A percentile compares a stretch with the other conserved stretches of the same genome.
Conservation (phyloP, 345 rosid genomes). For the Mercurialis annua region DNA sequence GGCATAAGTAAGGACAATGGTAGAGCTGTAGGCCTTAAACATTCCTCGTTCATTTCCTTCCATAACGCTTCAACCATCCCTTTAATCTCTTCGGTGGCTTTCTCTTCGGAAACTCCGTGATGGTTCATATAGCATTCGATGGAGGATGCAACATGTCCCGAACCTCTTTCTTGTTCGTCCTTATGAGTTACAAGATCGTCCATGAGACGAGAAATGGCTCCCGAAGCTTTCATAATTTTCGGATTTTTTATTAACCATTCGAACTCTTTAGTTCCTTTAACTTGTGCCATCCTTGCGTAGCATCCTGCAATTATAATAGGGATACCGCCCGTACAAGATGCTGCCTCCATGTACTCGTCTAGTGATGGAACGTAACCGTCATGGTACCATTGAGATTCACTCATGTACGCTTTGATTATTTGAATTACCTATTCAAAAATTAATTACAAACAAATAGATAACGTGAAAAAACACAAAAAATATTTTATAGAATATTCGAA, state of each 20-base stretch:
- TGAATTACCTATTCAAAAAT: too few species aligned
- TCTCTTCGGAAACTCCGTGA: constrained; percentile 1
- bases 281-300: not conserved
- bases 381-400: constrained; percentile 1
- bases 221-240: not conserved
- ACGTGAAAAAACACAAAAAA: too few species aligned
- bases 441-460: too few species aligned
- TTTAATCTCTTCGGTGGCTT: not conserved
- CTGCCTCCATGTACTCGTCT: not conserved
- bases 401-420: not conserved
- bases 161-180: constrained; percentile 10
- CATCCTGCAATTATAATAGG: not conserved
- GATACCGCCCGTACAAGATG: not conserved
- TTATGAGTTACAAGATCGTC: not conserved
- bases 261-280: not conserved
- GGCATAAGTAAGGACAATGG: not conserved
- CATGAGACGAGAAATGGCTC: not conserved
- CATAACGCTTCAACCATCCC: not conserved
- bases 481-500: not conserved
- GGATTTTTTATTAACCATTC: constrained; percentile 10
- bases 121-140: too few species aligned
- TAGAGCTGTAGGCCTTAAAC: constrained; percentile 5
- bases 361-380: not conserved
- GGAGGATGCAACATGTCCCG: constrained; percentile 7
- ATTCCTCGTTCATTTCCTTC: constrained; percentile 14